These are phyloP conservation scores for Phytophthora pisi DNA, from an alignment of 352 stramenopile species.

Conservation along the genomic window DNA sequence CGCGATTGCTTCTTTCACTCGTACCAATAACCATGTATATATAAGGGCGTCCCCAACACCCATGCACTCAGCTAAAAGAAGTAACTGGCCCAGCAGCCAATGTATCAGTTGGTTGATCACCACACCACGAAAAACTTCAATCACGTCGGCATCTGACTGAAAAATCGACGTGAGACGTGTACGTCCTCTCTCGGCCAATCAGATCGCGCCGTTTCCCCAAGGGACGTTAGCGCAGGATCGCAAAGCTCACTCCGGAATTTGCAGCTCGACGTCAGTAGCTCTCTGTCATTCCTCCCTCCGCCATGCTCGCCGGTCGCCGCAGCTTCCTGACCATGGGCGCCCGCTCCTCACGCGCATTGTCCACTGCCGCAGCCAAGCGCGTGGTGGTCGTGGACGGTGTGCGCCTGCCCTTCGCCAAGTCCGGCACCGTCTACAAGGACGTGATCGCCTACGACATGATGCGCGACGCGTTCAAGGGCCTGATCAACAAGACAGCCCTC, in stretches of 20 bases:
- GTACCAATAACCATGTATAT: constrained; percentile 17
- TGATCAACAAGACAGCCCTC: constrained; percentile 96
- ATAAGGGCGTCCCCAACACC: neutral
- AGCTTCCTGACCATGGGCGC: constrained; percentile 19
- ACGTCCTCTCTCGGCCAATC: constrained; percentile 21
- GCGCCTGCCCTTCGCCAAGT: constrained; percentile 95
- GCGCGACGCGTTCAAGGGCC: constrained; percentile 94
- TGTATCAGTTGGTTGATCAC: no score
- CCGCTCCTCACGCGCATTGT: constrained; percentile 42
- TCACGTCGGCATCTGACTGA: constrained; percentile 21
- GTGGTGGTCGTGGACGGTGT: constrained; percentile 95
- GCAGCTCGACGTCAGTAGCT: constrained; percentile 6
- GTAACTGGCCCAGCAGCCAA: neutral
- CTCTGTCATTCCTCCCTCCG: neutral
- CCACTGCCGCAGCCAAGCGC: constrained; percentile 46
- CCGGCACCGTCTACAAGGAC: constrained; percentile 96
- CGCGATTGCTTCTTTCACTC: constrained; percentile 40
- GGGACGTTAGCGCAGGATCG: constrained; percentile 7
- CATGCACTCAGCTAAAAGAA: neutral
- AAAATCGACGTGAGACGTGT: constrained; percentile 21
- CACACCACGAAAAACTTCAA: constrained; percentile 12
- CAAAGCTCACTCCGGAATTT: constrained; percentile 39
- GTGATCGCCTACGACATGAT: constrained; percentile 97
- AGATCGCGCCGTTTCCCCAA: constrained; percentile 13
- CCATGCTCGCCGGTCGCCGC: constrained; percentile 39